These are phyloP conservation scores for Arthrinium puccinioides DNA, from an alignment of 2,329 filamentous ascomycete genomes.

Conservation along the genomic window DNA sequence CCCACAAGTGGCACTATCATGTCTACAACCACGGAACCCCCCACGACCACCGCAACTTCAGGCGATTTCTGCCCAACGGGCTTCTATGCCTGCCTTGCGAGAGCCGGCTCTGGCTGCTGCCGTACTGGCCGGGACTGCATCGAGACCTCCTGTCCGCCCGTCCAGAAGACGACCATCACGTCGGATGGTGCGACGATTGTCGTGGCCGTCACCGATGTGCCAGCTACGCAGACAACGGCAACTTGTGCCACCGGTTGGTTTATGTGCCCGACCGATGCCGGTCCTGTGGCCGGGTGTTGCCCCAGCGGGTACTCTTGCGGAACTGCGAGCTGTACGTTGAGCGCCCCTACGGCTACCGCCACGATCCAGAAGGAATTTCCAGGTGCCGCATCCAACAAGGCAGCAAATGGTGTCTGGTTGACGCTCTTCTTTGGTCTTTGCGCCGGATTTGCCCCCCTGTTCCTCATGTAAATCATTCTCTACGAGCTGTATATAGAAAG, in stretches of 20 bases:
- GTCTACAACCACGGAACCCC: slow-evolving; percentile 25
- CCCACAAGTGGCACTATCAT: slow-evolving; percentile 23
- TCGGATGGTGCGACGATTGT: slow-evolving; percentile 64
- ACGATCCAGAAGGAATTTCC: slow-evolving; percentile 50
- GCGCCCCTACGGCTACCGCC: slow-evolving; percentile 42
- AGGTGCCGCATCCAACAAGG: slow-evolving; percentile 2
- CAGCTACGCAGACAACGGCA: slow-evolving; percentile 32
- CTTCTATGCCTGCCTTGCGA: slow-evolving; percentile 84
- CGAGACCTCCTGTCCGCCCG: slow-evolving; percentile 66
- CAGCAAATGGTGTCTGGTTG: slow-evolving; percentile 1
- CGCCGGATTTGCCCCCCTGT: too few species aligned
- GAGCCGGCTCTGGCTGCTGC: slow-evolving; percentile 79
- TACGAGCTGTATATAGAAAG: too few species aligned
- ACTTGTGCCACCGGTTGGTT: slow-evolving; percentile 77
- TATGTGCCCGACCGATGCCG: slow-evolving; percentile 50
- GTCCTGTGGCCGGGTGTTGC: slow-evolving; percentile 75
- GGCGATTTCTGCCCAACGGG: slow-evolving; percentile 67
- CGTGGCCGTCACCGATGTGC: slow-evolving; percentile 46
- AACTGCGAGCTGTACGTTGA: slow-evolving; percentile 60
- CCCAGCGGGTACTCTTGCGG: slow-evolving; percentile 71
- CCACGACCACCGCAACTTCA: slow-evolving; percentile 20
- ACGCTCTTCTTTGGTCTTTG: background rate
- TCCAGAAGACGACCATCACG: slow-evolving; percentile 55
- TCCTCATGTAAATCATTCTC: too few species aligned
- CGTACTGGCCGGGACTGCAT: slow-evolving; percentile 80